These are phyloP conservation scores for Kodamaea laetipori DNA, from an alignment of 805 yeast genomes.

Conservation along the genomic window DNA sequence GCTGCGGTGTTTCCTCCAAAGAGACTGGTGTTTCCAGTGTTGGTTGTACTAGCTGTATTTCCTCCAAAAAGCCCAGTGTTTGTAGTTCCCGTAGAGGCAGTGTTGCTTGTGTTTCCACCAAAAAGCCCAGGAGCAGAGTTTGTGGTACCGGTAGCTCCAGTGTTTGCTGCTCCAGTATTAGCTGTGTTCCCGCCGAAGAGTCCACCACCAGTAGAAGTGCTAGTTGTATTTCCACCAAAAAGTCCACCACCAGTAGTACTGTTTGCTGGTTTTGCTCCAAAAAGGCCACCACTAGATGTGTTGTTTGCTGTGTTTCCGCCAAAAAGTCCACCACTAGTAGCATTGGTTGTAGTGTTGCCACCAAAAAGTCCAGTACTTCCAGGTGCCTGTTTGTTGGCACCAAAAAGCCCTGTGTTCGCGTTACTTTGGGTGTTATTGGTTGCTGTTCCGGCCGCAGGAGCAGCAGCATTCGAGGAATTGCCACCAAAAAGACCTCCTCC, in stretches of 20 bases:
- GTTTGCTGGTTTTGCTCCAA: background rate
- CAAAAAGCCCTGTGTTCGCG: slow-evolving; percentile 11
- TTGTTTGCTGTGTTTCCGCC: slow-evolving; percentile 6
- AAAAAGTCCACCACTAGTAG: slow-evolving; percentile 9
- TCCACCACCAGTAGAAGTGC: slow-evolving; percentile 3
- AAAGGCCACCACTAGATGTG: slow-evolving; percentile 1
- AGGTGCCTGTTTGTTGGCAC: background rate
- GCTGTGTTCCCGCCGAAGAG: slow-evolving; percentile 11
- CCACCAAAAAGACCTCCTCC: slow-evolving; percentile 11
- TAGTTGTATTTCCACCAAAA: slow-evolving; percentile 7
- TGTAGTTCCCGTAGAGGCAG: slow-evolving; percentile 6
- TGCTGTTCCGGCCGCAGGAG: background rate
- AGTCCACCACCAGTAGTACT: slow-evolving; percentile 7
- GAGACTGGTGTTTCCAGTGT: background rate
- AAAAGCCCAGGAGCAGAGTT: slow-evolving; percentile 10
- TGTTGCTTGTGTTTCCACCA: slow-evolving; percentile 7
- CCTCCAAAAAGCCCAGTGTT: slow-evolving; percentile 12
- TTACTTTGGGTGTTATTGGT: too few species aligned
- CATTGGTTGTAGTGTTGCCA: slow-evolving; percentile 1
- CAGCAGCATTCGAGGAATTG: slow-evolving; percentile 3
- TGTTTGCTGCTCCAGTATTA: slow-evolving; percentile 3
- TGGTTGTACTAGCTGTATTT: background rate
- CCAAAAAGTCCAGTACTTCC: slow-evolving; percentile 7
- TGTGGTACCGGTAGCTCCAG: slow-evolving; percentile 1
- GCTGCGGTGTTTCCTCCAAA: background rate